These are phyloP conservation scores for Mytilinidion resinicola DNA, from an alignment of 495 filamentous ascomycete species.

Conservation along the genomic window DNA sequence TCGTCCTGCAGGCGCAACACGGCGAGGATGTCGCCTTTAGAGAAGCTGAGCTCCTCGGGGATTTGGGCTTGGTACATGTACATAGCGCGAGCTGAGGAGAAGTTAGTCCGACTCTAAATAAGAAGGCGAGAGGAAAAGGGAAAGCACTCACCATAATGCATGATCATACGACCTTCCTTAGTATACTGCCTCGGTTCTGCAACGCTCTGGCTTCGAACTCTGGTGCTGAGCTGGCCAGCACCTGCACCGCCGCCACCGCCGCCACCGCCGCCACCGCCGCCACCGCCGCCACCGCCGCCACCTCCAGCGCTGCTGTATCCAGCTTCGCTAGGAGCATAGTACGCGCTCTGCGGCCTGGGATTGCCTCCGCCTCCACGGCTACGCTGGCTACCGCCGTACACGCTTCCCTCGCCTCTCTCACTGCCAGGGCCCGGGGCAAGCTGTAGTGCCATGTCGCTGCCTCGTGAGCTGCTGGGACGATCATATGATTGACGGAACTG, in stretches of 20 bases:
- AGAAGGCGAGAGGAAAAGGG: neutral
- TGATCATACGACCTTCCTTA: slow-evolving; percentile 75
- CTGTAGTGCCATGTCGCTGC: slow-evolving; percentile 70
- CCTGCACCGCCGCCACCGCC: slow-evolving; percentile 10
- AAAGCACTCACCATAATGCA: slow-evolving; percentile 80
- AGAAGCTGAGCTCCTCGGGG: slow-evolving; percentile 87
- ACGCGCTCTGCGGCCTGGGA: slow-evolving; percentile 40
- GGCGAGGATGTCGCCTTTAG: slow-evolving; percentile 85
- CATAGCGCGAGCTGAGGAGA: slow-evolving; percentile 70
- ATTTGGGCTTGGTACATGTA: slow-evolving; percentile 94
- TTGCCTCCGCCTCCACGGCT: slow-evolving; percentile 18
- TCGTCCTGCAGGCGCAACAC: slow-evolving; percentile 93
- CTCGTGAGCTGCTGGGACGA: slow-evolving; percentile 56
- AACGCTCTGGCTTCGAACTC: slow-evolving; percentile 75
- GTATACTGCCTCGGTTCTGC: slow-evolving; percentile 69
- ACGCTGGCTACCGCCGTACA: slow-evolving; percentile 39
- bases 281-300: slow-evolving; percentile 6
- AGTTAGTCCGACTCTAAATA: slow-evolving; percentile 16
- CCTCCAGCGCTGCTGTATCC: slow-evolving; percentile 15
- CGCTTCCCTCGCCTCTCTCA: slow-evolving; percentile 36
- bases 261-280: slow-evolving; percentile 12
- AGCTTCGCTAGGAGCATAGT: slow-evolving; percentile 52
- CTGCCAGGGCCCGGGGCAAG: slow-evolving; percentile 49
- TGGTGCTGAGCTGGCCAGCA: slow-evolving; percentile 38
- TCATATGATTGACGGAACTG: slow-evolving; percentile 39